A percentile compares a stretch with the other conserved stretches of the same genome.
Evolutionary conservation across 768 basidiomycete genomes (phyloP).

Genomic region (Nidularia sp.): DNA sequence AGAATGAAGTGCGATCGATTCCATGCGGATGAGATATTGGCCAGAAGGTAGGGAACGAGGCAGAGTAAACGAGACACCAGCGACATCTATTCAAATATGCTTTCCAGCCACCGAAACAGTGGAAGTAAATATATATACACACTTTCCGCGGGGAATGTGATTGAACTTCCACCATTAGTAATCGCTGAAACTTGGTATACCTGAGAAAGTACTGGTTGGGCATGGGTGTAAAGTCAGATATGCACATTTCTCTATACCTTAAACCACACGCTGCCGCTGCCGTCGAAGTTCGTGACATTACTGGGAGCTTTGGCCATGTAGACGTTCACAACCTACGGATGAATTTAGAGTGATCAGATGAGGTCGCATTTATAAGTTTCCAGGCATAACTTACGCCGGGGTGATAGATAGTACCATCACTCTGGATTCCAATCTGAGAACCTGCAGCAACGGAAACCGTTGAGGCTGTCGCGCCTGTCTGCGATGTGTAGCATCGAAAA

Average conservation of each 20-base stretch:
- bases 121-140: conserved; percentile 5
- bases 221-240: conserved; percentile 4
- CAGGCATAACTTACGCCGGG: conserved; percentile 29
- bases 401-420: conserved; percentile 42
- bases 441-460: conserved; percentile 44
- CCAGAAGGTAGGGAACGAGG: conserved; percentile 33
- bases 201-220: conserved; percentile 20
- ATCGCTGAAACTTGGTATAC: conserved; percentile 38
- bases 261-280: conserved; percentile 43
- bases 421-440: conserved; percentile 34
- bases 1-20: conserved; percentile 38
- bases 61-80: conserved; percentile 29
- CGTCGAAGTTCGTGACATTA: conserved; percentile 32
- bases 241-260: conserved; percentile 13
- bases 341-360: not conserved
- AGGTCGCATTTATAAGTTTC: not conserved
- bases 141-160: conserved; percentile 43
- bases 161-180: conserved; percentile 41
- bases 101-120: not conserved
- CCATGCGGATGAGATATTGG: conserved; percentile 37
- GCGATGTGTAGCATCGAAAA: conserved; percentile 43
- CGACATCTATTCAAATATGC: conserved; percentile 9
- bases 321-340: conserved; percentile 26
- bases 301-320: conserved; percentile 44
- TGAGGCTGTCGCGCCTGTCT: conserved; percentile 31